Percentiles rank a stretch among this genome's conserved stretches.
phyloP scores from a whole-genome alignment of 768 basidiomycete genomes.

The Baorangia bicolor region DNA sequence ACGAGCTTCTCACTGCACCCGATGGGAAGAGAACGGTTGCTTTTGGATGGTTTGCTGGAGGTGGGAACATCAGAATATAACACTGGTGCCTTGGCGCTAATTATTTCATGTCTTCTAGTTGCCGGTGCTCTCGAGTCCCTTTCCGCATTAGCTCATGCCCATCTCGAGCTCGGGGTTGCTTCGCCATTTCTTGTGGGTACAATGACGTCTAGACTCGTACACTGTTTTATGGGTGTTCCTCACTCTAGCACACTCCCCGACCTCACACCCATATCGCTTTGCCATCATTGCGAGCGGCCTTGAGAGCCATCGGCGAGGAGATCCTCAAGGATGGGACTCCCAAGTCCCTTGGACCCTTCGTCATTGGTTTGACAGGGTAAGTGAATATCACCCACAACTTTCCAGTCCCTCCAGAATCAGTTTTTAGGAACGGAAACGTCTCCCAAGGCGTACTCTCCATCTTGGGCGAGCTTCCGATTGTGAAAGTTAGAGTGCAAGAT shows the following conservation, averaged over 20 bases:
- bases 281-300: constrained; percentile 45
- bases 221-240: not conserved
- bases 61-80: constrained; percentile 38
- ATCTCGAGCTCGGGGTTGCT: constrained; percentile 75
- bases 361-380: constrained; percentile 83
- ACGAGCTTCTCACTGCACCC: constrained; percentile 69
- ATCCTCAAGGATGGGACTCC: constrained; percentile 62
- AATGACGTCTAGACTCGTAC: not conserved
- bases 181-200: constrained; percentile 76
- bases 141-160: constrained; percentile 71
- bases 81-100: not conserved
- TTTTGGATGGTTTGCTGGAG: constrained; percentile 92
- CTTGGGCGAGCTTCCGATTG: constrained; percentile 66
- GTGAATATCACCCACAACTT: constrained; percentile 9
- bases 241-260: constrained; percentile 61
- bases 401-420: not conserved
- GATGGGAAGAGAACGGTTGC: constrained; percentile 78
- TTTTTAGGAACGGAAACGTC: constrained; percentile 73
- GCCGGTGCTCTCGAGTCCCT: constrained; percentile 85
- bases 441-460: constrained; percentile 74
- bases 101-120: constrained; percentile 41
- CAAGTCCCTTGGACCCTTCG: constrained; percentile 66
- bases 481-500: constrained; percentile 53
- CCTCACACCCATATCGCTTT: constrained; percentile 73
- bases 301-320: constrained; percentile 55